Conservation (phyloP, 2,329 filamentous ascomycete genomes). For the Scedosporium boydii region DNA sequence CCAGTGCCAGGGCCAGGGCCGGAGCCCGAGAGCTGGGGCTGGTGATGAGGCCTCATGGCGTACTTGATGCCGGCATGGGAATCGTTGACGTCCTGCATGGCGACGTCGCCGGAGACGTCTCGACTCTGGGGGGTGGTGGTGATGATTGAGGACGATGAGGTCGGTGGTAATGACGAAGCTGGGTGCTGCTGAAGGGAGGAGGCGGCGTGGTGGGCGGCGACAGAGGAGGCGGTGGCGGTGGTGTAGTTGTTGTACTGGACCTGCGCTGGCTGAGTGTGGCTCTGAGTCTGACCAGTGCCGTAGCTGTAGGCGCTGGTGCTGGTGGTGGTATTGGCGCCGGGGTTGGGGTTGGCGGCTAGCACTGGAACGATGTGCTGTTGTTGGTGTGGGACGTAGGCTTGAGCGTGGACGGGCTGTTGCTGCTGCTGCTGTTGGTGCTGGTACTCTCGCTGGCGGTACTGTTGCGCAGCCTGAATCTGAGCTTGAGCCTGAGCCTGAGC, state of each 20-base stretch:
- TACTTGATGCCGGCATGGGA: constrained; percentile 82
- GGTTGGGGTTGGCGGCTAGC: not conserved
- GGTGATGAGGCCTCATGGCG: constrained; percentile 67
- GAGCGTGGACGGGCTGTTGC: constrained; percentile 9
- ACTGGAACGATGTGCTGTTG: constrained; percentile 9
- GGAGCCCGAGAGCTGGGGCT: constrained; percentile 54
- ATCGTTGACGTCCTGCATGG: constrained; percentile 81
- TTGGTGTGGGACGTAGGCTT: constrained; percentile 8
- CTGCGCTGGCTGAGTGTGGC: constrained; percentile 8
- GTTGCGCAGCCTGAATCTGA: constrained; percentile 14
- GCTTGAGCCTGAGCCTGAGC: constrained; percentile 9
- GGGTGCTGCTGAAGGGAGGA: constrained; percentile 19
- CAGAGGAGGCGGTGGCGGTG: constrained; percentile 9
- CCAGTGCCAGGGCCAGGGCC: constrained; percentile 9
- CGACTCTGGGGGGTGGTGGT: constrained; percentile 46
- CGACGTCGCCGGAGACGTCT: constrained; percentile 65
- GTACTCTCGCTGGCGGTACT: constrained; percentile 14
- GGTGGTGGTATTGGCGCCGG: constrained; percentile 26
- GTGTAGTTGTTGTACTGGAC: constrained; percentile 13
- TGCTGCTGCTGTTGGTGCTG: constrained; percentile 20
- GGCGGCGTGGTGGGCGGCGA: constrained; percentile 39
- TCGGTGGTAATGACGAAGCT: constrained; percentile 13
- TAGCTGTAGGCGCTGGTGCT: constrained; percentile 7
- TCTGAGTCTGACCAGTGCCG: too few relatives aligned
- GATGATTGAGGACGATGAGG: constrained; percentile 38